Evolutionary conservation across 768 basidiomycete genomes (phyloP), one percentile per base, ranked within the genome.

Genomic region (Austroboletus eburneus): DNA sequence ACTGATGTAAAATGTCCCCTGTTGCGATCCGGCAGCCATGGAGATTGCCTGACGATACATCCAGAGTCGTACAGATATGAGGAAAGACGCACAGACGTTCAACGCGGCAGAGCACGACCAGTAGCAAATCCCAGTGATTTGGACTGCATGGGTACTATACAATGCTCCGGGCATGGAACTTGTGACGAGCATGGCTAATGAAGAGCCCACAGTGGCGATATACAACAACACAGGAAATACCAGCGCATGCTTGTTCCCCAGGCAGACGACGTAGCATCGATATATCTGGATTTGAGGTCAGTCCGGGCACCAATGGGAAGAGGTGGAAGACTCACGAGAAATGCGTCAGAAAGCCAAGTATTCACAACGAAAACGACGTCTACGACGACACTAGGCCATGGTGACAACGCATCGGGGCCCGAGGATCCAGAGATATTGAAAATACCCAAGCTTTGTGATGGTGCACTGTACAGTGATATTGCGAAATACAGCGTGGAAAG

Each of bases 1-100:
- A 2, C 47, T 24, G 30, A 61, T 36, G 29, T 62, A 59, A 17
- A 61, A 59, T 17, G 42, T 16, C 2, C 54, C 59, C 8, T 56
- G 57, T 1, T 35, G 44, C 0, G 43, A 34, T 2, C 57, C 57
- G 39, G 52, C 13, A 0, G 57, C 51, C 2, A 13, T 25, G 1
- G 47, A 34, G 41, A 59, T 32, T 0, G 57, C 41, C 1, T 33
- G 59, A 6, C 57, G 43, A 20, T 62, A 49, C 33, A 62, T 46
- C 53, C 38, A 56, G 9, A 60, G 48, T 3, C 59, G 50, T 2
- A 8, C 14, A 1, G 51, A 39, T 20, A 60, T 60, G 16, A 60
- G 33, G 16, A 13, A 25, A 7, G 57, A 62, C 0, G 50, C 43
- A 16, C 47, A 42, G n/a, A 59, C 14, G 35, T 56, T 59, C 46